These are phyloP conservation scores for Adansonia gregorii DNA, from an alignment of 441 rosid species.

Conservation along the genomic window DNA sequence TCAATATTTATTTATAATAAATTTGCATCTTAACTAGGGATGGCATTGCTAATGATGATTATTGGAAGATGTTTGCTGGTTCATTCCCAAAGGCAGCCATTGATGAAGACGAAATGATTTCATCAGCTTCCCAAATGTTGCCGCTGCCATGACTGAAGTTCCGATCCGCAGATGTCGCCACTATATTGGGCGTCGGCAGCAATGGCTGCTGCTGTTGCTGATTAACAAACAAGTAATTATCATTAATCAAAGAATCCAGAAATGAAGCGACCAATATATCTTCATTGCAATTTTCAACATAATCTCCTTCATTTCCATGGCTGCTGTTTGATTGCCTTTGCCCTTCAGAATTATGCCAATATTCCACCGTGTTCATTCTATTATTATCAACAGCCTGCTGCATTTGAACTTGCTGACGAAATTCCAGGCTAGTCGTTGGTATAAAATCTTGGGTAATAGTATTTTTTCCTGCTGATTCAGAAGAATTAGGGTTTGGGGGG, in stretches of 20 bases:
- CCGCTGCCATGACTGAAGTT: neutral
- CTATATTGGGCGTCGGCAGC: no score
- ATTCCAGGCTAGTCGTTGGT: slow-evolving; percentile 3
- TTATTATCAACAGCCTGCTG: neutral
- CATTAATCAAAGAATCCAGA: slow-evolving; percentile 41
- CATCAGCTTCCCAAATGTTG: slow-evolving; percentile 32
- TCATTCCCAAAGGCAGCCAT: slow-evolving; percentile 31
- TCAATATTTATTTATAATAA: neutral
- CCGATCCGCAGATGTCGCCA: slow-evolving; percentile 4
- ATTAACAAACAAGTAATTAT: slow-evolving; percentile 15
- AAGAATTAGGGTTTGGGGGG: slow-evolving; percentile 27
- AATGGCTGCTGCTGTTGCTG: neutral
- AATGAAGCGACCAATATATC: slow-evolving; percentile 37
- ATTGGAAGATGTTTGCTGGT: slow-evolving; percentile 17
- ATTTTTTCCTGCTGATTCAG: slow-evolving; percentile 4
- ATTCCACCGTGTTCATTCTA: no score
- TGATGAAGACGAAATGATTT: slow-evolving; percentile 18
- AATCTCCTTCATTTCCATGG: slow-evolving; percentile 16
- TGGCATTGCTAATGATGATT: neutral
- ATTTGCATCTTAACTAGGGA: slow-evolving; percentile 1
- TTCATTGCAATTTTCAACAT: slow-evolving; percentile 28
- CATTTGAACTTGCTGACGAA: neutral
- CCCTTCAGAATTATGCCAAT: neutral
- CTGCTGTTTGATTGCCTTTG: slow-evolving; percentile 18
- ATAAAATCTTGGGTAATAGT: neutral